Evolutionary conservation across 2,329 filamentous ascomycete genomes (phyloP).

Genomic region (Fusarium bactridioides): DNA sequence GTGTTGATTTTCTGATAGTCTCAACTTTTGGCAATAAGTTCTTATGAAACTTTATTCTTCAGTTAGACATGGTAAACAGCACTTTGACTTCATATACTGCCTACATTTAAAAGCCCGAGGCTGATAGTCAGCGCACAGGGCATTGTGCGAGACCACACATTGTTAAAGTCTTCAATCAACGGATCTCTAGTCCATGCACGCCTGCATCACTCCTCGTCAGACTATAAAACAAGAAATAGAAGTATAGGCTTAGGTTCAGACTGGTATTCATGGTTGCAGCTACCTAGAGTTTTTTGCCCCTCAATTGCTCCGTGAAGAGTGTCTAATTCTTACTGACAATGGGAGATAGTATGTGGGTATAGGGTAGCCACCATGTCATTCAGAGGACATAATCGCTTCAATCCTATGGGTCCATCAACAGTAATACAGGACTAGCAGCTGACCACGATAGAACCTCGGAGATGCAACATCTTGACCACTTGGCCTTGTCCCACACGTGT

Average conservation of each 20-base stretch:
- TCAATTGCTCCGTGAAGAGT: background rate
- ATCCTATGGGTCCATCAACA: background rate
- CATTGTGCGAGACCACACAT: background rate
- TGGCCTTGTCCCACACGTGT: background rate
- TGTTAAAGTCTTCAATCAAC: background rate
- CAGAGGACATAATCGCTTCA: background rate
- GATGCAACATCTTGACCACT: background rate
- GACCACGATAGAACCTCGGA: conserved; percentile 2
- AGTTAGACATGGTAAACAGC: background rate
- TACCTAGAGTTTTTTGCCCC: background rate
- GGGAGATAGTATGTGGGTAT: background rate
- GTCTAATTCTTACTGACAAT: background rate
- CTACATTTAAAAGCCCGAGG: background rate
- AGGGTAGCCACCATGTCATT: background rate
- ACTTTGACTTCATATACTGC: too few relatives aligned
- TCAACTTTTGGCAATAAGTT: background rate
- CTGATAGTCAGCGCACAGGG: background rate
- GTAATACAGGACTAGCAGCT: conserved; percentile 2
- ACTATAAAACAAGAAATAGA: background rate
- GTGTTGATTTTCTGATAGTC: background rate
- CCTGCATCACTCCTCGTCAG: background rate
- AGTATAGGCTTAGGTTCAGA: background rate
- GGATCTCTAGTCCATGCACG: background rate
- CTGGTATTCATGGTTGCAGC: background rate
- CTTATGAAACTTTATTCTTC: background rate